Conservation (phyloP, 352 stramenopile species). For the Phytophthora pluvialis region DNA sequence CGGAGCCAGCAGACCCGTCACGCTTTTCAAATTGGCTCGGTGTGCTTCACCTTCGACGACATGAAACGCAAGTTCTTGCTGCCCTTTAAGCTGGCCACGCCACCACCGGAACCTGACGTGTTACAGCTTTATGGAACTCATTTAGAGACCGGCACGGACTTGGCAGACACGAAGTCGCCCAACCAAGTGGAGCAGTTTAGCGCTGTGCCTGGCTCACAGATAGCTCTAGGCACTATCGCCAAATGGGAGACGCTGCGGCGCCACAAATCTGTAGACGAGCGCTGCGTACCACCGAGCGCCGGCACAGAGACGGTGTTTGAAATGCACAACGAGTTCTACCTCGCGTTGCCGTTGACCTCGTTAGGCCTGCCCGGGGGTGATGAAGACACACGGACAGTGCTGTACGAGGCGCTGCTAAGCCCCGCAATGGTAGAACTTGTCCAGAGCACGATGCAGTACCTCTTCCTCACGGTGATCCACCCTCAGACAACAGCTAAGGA, state of each 20-base stretch:
- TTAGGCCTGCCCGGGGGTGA: slow-evolving; percentile 46
- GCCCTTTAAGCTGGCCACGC: slow-evolving; percentile 59
- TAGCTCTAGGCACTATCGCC: slow-evolving; percentile 27
- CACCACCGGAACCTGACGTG: slow-evolving; percentile 44
- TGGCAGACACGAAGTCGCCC: slow-evolving; percentile 18
- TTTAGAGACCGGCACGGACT: slow-evolving; percentile 15
- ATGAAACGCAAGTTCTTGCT: slow-evolving; percentile 76
- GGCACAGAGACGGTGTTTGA: slow-evolving; percentile 41
- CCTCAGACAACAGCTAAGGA: slow-evolving; percentile 1
- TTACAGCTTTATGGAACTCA: slow-evolving; percentile 50
- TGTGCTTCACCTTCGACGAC: slow-evolving; percentile 74
- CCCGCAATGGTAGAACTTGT: slow-evolving; percentile 44
- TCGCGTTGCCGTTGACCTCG: slow-evolving; percentile 45
- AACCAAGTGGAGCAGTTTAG: slow-evolving; percentile 14
- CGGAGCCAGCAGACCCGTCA: slow-evolving; percentile 17
- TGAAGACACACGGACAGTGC: slow-evolving; percentile 32
- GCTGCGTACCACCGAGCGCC: slow-evolving; percentile 33
- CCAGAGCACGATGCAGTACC: slow-evolving; percentile 37
- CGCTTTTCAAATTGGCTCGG: slow-evolving; percentile 50
- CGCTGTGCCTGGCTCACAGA: slow-evolving; percentile 9
- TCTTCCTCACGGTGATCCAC: slow-evolving; percentile 57
- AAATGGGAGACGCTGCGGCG: slow-evolving; percentile 47
- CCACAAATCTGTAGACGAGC: slow-evolving; percentile 56
- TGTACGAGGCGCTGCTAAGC: slow-evolving; percentile 42
- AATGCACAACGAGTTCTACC: slow-evolving; percentile 59